A percentile compares a stretch with the other conserved stretches of the same genome.
phyloP scores from a whole-genome alignment of 1,284 basidiomycete species.

The Cystobasidiaceae sp. region DNA sequence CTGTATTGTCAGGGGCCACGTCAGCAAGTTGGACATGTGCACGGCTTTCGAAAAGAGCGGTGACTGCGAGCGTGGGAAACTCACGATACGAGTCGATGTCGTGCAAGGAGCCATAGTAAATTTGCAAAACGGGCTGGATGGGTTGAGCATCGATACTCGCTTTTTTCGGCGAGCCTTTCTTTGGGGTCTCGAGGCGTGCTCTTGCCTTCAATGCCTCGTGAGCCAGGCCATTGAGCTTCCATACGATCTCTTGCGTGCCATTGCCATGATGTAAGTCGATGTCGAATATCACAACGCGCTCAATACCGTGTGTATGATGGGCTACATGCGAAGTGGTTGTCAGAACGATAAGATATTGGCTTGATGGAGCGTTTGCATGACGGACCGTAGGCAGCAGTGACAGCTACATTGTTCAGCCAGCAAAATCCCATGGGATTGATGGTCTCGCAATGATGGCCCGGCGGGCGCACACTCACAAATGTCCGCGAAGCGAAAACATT shows the following conservation, averaged over 20 bases:
- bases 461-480: conserved; percentile 79
- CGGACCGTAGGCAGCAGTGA: conserved; percentile 77
- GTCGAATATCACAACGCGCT: conserved; percentile 79
- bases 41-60: not conserved
- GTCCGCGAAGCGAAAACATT: conserved; percentile 45
- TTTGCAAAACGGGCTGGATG: conserved; percentile 56
- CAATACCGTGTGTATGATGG: conserved; percentile 51
- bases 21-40: not conserved
- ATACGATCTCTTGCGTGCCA: conserved; percentile 84
- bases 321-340: conserved; percentile 53
- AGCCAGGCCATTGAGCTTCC: conserved; percentile 86
- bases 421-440: conserved; percentile 77
- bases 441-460: conserved; percentile 52
- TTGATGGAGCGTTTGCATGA: conserved; percentile 67
- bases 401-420: conserved; percentile 87
- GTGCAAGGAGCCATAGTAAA: conserved; percentile 84
- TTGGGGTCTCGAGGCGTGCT: conserved; percentile 5
- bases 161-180: conserved; percentile 22
- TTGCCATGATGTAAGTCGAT: conserved; percentile 91
- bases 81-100: conserved; percentile 56
- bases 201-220: conserved; percentile 51
- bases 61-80: conserved; percentile 27
- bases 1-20: conserved; percentile 35
- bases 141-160: no score
- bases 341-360: no score